These are phyloP conservation scores for Prunella vulgaris DNA, from an alignment of 257 asterid genomes.

Conservation along the genomic window DNA sequence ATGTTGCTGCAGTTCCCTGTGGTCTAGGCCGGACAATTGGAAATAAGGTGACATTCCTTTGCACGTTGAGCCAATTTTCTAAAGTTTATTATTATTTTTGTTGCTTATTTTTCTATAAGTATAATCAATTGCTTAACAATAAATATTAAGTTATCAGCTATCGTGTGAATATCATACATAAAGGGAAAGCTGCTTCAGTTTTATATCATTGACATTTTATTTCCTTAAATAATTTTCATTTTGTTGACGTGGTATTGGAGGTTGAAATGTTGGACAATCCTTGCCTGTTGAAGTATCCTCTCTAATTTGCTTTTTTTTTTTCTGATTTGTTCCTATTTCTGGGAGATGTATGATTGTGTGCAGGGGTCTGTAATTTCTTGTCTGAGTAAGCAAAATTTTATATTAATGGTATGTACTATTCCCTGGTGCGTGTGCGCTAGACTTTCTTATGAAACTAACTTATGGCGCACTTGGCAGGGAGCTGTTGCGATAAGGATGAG, in stretches of 20 bases:
- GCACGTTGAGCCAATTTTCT: not conserved
- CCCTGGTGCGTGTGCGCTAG: not conserved
- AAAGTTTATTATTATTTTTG: not conserved
- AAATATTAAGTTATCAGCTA: no score
- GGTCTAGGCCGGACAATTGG: constrained; percentile 97
- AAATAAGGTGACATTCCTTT: constrained; percentile 57
- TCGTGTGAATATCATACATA: no score
- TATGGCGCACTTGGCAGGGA: constrained; percentile 58
- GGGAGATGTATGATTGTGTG: constrained; percentile 6
- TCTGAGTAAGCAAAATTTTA: not conserved
- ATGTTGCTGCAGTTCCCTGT: constrained; percentile 98
- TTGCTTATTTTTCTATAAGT: not conserved
- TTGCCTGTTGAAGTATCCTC: not conserved
- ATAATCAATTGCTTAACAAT: not conserved
- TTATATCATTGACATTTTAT: no score
- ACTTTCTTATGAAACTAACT: constrained; percentile 12
- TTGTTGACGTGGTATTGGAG: not conserved
- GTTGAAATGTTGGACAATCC: not conserved
- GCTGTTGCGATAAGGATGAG: constrained; percentile 98
- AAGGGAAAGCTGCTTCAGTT: no score
- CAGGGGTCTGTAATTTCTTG: not conserved
- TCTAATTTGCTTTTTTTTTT: not conserved
- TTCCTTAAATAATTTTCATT: no score
- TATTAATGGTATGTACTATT: constrained; percentile 2
- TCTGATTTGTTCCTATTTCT: not conserved